Evolutionary conservation across 2,329 filamentous ascomycete genomes (phyloP), one percentile per base, ranked within the genome.

Genomic region (Coleophoma cylindrospora): DNA sequence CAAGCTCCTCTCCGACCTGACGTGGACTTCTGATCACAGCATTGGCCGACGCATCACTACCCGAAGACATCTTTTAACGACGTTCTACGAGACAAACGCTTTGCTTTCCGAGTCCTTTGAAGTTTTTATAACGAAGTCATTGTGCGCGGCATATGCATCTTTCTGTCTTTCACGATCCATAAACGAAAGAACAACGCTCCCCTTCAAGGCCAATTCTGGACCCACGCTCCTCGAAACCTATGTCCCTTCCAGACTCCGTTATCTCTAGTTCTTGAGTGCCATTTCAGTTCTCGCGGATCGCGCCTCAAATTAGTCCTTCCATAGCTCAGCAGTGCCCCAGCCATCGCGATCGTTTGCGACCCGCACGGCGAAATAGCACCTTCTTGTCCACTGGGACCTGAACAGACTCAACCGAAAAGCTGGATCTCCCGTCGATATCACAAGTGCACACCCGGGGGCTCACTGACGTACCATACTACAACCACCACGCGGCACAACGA

Each of bases 391-490:
- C 48, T 48, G 47, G 51, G 62, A 63, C 62, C 61, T 57, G 59
- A 54, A 61, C 50, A 56, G 40, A 43, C 54, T 52, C 82, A 74
- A 86, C 83, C 88, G 89, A 82, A 86, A 94, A 91, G 79, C 89
- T 95, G 89, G 89, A 91, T 88, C 84, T 91, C 71, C 87, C 89
- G 74, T 88, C 88, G 74, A 87, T 91, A 68, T 87, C 87, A 67
- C 84, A 89, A 76, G 82, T 88, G 75, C 85, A 89, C 73, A 82
- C 84, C 80, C 85, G 87, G 82, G 86, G 85, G 76, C 78, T 79
- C 67, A 78, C 80, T 71, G 86, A 91, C 72, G 76, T 79, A 64
- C 70, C 76, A 69, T 89, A 83, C 73, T 87, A 85, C 73, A 84
- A 83, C 71, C 74, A 78, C 66, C 79, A 86, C 72, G 79, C 81